phyloP scores from a whole-genome alignment of 768 basidiomycete species.

The Crucibulum laeve region DNA sequence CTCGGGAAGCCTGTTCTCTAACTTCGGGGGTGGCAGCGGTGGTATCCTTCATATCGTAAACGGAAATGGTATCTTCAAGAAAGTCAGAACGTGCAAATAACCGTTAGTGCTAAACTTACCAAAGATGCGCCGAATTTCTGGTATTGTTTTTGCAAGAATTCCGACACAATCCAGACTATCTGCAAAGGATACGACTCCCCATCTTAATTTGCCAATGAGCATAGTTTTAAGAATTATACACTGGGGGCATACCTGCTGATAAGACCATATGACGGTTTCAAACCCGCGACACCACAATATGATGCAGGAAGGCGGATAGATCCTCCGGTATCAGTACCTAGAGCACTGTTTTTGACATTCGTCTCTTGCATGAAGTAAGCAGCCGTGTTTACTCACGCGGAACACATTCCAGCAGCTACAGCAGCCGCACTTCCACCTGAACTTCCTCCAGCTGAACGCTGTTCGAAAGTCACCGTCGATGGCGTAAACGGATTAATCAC shows the following conservation, averaged over 20 bases:
- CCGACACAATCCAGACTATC: conserved; percentile 96
- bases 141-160: conserved; percentile 57
- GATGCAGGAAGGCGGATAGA: conserved; percentile 91
- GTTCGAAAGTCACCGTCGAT: conserved; percentile 22
- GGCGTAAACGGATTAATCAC: conserved; percentile 68
- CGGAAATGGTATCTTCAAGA: conserved; percentile 38
- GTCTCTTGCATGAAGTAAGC: too few species aligned
- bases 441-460: conserved; percentile 82
- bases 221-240: not conserved
- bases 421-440: conserved; percentile 95
- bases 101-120: conserved; percentile 37
- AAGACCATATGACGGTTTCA: conserved; percentile 94
- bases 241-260: conserved; percentile 64
- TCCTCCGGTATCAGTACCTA: conserved; percentile 95
- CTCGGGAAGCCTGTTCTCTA: conserved; percentile 16
- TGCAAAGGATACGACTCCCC: conserved; percentile 90
- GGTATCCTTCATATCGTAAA: conserved; percentile 68
- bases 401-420: conserved; percentile 79
- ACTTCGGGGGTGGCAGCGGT: conserved; percentile 54
- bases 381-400: too few species aligned
- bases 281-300: conserved; percentile 87
- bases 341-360: too few species aligned
- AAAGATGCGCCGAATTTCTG: conserved; percentile 51
- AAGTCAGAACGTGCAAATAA: conserved; percentile 1
- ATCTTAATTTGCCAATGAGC: conserved; percentile 37